phyloP scores from a whole-genome alignment of 2,329 filamentous ascomycete genomes.

The Penicillium sp. region DNA sequence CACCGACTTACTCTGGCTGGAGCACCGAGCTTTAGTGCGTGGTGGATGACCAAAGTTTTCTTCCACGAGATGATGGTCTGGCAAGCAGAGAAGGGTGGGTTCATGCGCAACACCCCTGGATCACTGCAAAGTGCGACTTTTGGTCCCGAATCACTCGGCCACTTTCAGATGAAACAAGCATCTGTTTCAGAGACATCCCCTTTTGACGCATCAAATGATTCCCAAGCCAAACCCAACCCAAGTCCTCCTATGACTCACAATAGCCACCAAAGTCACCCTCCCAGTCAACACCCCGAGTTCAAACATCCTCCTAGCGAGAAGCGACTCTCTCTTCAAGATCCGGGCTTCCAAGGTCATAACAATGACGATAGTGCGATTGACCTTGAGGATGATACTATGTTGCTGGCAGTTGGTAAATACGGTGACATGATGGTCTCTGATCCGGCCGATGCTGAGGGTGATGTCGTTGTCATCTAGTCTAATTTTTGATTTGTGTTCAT shows the following conservation, averaged over 20 bases:
- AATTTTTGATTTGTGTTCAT: conserved; percentile 21
- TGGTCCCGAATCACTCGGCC: conserved; percentile 23
- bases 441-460: conserved; percentile 45
- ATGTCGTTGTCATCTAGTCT: conserved; percentile 46
- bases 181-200: conserved; percentile 16
- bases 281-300: conserved; percentile 19
- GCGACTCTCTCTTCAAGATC: conserved; percentile 50
- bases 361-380: conserved; percentile 74
- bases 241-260: conserved; percentile 18
- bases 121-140: conserved; percentile 31
- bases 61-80: conserved; percentile 92
- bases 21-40: conserved; percentile 48
- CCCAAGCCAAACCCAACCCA: conserved; percentile 21
- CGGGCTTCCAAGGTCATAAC: conserved; percentile 33
- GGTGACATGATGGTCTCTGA: conserved; percentile 47
- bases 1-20: conserved; percentile 45
- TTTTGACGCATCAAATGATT: conserved; percentile 15
- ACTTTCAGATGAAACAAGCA: conserved; percentile 24
- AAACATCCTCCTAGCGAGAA: conserved; percentile 26
- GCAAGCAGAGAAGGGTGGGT: conserved; percentile 85
- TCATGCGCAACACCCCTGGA: conserved; percentile 59
- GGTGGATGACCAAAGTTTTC: conserved; percentile 83
- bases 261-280: conserved; percentile 14
- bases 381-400: conserved; percentile 51
- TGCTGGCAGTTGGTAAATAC: conserved; percentile 45